A percentile compares a stretch with the other conserved stretches of the same genome.
Evolutionary conservation across 208 protist genomes (phyloP).

Genomic region (Leishmania tarentolae): DNA sequence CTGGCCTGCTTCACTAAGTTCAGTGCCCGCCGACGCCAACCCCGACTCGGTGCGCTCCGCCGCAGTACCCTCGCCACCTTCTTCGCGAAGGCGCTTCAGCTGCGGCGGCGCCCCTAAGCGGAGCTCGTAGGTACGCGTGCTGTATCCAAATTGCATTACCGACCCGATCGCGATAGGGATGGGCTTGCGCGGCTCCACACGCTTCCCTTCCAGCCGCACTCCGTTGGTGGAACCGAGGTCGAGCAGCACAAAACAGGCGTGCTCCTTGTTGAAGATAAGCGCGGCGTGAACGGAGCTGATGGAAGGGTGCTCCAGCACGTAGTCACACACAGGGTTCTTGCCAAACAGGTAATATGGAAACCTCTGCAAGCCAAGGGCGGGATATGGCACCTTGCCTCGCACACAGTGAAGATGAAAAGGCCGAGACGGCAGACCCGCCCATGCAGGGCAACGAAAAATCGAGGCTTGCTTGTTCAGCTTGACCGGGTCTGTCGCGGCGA

Average conservation of each 20-base stretch:
- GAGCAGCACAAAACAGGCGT: slow-evolving; percentile 83
- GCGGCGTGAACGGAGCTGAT: slow-evolving; percentile 85
- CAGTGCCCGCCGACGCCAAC: background rate
- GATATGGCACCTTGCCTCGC: slow-evolving; percentile 49
- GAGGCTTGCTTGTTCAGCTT: slow-evolving; percentile 82
- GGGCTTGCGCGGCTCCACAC: slow-evolving; percentile 56
- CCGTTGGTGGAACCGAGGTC: slow-evolving; percentile 90
- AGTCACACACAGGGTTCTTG: slow-evolving; percentile 77
- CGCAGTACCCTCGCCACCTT: background rate
- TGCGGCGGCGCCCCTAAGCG: slow-evolving; percentile 40
- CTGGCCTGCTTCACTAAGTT: background rate
- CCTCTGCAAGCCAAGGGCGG: slow-evolving; percentile 66
- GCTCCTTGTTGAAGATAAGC: slow-evolving; percentile 80
- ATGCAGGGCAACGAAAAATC: slow-evolving; percentile 80
- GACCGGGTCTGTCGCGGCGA: slow-evolving; percentile 53
- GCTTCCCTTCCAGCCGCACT: slow-evolving; percentile 62
- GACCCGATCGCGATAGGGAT: slow-evolving; percentile 64
- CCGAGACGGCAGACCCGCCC: slow-evolving; percentile 65
- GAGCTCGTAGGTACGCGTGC: slow-evolving; percentile 77
- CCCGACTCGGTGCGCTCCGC: background rate
- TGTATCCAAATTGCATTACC: slow-evolving; percentile 74
- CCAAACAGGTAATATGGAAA: slow-evolving; percentile 92
- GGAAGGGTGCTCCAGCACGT: slow-evolving; percentile 86
- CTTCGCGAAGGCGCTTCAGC: slow-evolving; percentile 51
- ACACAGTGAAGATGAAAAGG: slow-evolving; percentile 75